Conservation (phyloP, 1,139 yeast species). For the Magnusiomyces sp. region DNA sequence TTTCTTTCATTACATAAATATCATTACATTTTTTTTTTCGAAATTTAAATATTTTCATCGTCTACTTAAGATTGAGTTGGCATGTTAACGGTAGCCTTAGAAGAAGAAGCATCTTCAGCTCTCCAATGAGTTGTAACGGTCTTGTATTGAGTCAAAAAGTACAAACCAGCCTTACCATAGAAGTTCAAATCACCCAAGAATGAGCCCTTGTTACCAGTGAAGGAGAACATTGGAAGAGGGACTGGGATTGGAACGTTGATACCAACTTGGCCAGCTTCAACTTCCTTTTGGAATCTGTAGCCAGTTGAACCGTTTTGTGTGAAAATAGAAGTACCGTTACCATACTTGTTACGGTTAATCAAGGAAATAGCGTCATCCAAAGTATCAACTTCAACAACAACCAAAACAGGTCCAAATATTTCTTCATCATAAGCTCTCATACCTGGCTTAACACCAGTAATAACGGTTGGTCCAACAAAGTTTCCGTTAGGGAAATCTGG, state of each 20-base stretch:
- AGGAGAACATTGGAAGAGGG: constrained; percentile 74
- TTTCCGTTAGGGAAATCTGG: constrained; percentile 56
- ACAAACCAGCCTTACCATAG: constrained; percentile 67
- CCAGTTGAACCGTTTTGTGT: constrained; percentile 63
- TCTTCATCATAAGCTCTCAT: constrained; percentile 69
- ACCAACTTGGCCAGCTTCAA: constrained; percentile 74
- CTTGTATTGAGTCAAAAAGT: constrained; percentile 68
- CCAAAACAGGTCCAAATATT: constrained; percentile 68
- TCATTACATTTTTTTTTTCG: background rate
- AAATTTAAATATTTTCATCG: background rate
- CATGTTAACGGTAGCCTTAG: constrained; percentile 51
- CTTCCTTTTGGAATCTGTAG: constrained; percentile 60
- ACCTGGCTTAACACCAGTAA: constrained; percentile 57
- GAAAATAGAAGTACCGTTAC: constrained; percentile 67
- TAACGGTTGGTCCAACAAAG: constrained; percentile 66
- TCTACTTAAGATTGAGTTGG: constrained; percentile 21
- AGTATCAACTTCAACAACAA: constrained; percentile 55
- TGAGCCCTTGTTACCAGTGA: constrained; percentile 71
- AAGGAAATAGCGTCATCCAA: constrained; percentile 65
- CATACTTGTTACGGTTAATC: constrained; percentile 58
- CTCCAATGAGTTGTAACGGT: constrained; percentile 69
- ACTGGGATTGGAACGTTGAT: constrained; percentile 80
- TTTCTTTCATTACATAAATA: background rate
- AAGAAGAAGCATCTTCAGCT: constrained; percentile 44
- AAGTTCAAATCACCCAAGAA: constrained; percentile 74